Conservation (phyloP, 2,329 filamentous ascomycete genomes). For the Simplicillium aogashimaense region DNA sequence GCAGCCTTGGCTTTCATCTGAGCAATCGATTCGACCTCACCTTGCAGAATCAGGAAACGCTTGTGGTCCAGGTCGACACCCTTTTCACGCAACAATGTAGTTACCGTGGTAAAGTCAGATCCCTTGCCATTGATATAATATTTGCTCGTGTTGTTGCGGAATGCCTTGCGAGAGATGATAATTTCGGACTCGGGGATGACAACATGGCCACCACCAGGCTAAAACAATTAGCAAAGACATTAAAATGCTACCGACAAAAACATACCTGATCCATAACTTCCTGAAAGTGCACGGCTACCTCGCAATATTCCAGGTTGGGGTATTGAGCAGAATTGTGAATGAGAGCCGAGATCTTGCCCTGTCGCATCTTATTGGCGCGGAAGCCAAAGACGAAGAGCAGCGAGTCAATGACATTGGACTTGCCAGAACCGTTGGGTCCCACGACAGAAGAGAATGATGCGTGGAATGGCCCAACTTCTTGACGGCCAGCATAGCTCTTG, state of each 20-base stretch:
- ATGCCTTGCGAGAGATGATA: slow-evolving; percentile 82
- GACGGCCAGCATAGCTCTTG: slow-evolving; percentile 94
- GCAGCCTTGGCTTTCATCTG: slow-evolving; percentile 98
- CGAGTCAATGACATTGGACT: slow-evolving; percentile 98
- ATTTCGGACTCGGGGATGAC: slow-evolving; percentile 76
- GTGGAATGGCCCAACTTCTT: slow-evolving; percentile 95
- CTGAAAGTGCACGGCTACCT: slow-evolving; percentile 93
- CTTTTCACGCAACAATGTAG: slow-evolving; percentile 72
- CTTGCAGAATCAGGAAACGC: slow-evolving; percentile 92
- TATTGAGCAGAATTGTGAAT: slow-evolving; percentile 93
- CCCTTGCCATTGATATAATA: slow-evolving; percentile 91
- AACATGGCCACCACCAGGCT: slow-evolving; percentile 63
- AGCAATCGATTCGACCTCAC: slow-evolving; percentile 95
- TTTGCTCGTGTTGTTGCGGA: slow-evolving; percentile 97
- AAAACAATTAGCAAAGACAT: slow-evolving; percentile 14
- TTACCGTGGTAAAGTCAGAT: slow-evolving; percentile 88
- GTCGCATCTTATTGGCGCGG: slow-evolving; percentile 96
- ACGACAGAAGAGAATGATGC: slow-evolving; percentile 96
- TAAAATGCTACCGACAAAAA: slow-evolving; percentile 1
- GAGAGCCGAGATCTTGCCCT: slow-evolving; percentile 93
- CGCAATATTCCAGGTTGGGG: slow-evolving; percentile 79
- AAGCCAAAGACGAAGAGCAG: slow-evolving; percentile 98
- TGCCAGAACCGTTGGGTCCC: slow-evolving; percentile 94
- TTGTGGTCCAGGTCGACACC: slow-evolving; percentile 97
- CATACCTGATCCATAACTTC: slow-evolving; percentile 78